Base-by-base conservation (phyloP, 2,329 filamentous ascomycete species). In the Colletotrichum cordylinicola region DNA sequence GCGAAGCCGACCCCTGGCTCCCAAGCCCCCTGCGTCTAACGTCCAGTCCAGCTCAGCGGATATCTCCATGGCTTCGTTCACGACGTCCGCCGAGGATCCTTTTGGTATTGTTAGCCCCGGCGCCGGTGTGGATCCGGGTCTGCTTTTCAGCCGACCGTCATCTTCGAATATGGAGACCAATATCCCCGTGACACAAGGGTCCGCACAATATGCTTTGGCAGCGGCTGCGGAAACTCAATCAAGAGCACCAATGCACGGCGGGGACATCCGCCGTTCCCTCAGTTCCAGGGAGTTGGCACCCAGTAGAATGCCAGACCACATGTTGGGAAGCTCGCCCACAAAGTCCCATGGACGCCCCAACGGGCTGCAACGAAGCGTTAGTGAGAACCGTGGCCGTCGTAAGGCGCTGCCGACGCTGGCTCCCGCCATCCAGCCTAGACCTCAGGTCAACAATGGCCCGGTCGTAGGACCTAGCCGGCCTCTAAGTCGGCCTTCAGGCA, bases 121-220 rank as follows among this genome's bases (percentile, higher is more conserved):
- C 33, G 86, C 86, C 9, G 89, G 86, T n/a, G 91, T 93, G 8
- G 87, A 93, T 78, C 91, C 91, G 2, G 91, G 90, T 9, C 84
- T 93, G 18, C 83, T 93, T 9, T 90, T 91, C 80, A 90, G 88
- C 77, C 86, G 87, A 13, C 88, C 90, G 29, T 86, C 86, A 15
- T 88, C 88, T 24, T 87, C 88, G 5, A 80, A 82, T 69, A 86
- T 90, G 83, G 86, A 88, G 55, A 76, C 85, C 29, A 81, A 81
- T 62, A 86, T 77, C 29, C 68, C 65, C 64, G 67, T 60, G 18
- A 70, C 61, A 10, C 81, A 80, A 35, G 78, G 79, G 78, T 71
- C 75, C n/a, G 70, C 77, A 18, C 74, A 75, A 69, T 75, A 77
- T 29, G 71, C 77, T 56, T 55, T 77, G 48, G 77, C 68, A n/a